phyloP scores from a whole-genome alignment of 352 stramenopile species.

The Phytophthora lateralis region DNA sequence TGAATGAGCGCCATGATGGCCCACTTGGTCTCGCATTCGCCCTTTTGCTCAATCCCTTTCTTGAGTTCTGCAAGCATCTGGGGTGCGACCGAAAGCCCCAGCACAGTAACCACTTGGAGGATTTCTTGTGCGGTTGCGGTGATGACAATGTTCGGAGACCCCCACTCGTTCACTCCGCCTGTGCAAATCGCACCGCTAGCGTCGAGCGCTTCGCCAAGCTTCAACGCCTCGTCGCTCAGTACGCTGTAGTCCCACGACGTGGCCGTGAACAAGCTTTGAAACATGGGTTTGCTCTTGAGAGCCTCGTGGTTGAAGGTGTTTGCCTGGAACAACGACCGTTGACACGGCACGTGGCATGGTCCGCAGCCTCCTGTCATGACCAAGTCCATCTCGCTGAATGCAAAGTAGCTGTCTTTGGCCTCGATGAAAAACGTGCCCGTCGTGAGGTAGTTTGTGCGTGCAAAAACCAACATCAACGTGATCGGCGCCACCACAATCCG shows the following conservation, averaged over 20 bases:
- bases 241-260: constrained; percentile 12
- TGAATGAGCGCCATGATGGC: constrained; percentile 16
- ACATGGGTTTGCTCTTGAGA: constrained; percentile 22
- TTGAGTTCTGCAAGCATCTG: constrained; percentile 14
- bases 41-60: constrained; percentile 5
- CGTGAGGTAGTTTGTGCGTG: constrained; percentile 18
- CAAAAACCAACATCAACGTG: constrained; percentile 15
- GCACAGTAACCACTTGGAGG: constrained; percentile 5
- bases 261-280: constrained; percentile 18
- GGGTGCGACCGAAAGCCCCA: constrained; percentile 18
- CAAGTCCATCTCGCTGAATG: constrained; percentile 22
- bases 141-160: constrained; percentile 12
- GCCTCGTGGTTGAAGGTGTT: constrained; percentile 15
- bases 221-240: constrained; percentile 11
- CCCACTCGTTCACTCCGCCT: constrained; percentile 29
- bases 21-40: constrained; percentile 20
- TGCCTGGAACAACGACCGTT: constrained; percentile 3
- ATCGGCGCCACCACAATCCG: constrained; percentile 23
- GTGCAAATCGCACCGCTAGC: constrained; percentile 16
- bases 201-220: constrained; percentile 15
- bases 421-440: constrained; percentile 20
- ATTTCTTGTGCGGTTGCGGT: constrained; percentile 11
- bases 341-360: constrained; percentile 11
- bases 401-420: constrained; percentile 27
- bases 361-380: constrained; percentile 17